phyloP scores from a whole-genome alignment of 192 early-diverging fungal genomes.

The Umbelopsis sp. region DNA sequence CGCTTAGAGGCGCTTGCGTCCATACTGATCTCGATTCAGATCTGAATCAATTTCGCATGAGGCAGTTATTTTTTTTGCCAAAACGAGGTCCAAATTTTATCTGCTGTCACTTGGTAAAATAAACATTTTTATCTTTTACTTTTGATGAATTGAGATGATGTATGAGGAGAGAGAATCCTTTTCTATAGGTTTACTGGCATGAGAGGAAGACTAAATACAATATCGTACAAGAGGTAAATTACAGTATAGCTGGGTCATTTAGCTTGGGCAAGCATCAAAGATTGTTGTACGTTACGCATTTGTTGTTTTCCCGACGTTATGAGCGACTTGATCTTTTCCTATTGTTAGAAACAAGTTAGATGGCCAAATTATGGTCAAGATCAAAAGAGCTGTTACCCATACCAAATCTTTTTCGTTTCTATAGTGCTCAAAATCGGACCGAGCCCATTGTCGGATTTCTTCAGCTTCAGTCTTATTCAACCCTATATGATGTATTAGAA shows the following conservation, averaged over 20 bases:
- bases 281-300: conserved; percentile 37
- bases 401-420: conserved; percentile 41
- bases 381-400: background rate
- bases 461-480: conserved; percentile 39
- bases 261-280: conserved; percentile 31
- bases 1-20: background rate
- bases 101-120: too few species aligned
- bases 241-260: background rate
- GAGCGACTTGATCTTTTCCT: conserved; percentile 36
- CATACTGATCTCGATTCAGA: background rate
- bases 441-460: conserved; percentile 43
- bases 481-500: conserved; percentile 17
- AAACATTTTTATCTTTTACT: too few species aligned
- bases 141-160: background rate
- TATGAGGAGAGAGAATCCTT: background rate
- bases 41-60: too few species aligned
- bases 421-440: conserved; percentile 52
- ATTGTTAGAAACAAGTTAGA: background rate
- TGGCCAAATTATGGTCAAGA: too few species aligned
- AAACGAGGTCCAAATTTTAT: too few species aligned
- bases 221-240: conserved; percentile 5
- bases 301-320: conserved; percentile 37
- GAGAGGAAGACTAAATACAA: background rate
- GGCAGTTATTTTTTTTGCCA: background rate
- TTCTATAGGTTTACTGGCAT: too few species aligned